Conservation (phyloP, 2,329 filamentous ascomycete species). For the Exophiala viscosa region DNA sequence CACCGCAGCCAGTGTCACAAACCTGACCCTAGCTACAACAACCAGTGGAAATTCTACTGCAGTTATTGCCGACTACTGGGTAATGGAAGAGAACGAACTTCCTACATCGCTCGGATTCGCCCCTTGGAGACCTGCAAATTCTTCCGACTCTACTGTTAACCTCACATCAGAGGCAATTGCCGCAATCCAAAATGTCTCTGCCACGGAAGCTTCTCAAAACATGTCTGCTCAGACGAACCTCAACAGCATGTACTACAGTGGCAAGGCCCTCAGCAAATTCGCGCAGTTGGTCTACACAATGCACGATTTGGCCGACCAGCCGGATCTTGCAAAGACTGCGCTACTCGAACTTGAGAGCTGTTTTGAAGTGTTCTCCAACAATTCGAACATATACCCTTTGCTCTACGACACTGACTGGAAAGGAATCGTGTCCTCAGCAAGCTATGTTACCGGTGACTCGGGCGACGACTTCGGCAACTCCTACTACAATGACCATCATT, state of each 20-base stretch:
- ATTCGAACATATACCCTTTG: slow-evolving; percentile 62
- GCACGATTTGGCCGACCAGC: slow-evolving; percentile 60
- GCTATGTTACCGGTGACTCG: slow-evolving; percentile 65
- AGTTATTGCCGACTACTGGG: slow-evolving; percentile 70
- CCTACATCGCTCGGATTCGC: slow-evolving; percentile 71
- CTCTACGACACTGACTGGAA: slow-evolving; percentile 65
- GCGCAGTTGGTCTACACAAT: slow-evolving; percentile 64
- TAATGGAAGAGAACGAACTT: slow-evolving; percentile 69
- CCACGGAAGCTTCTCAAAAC: slow-evolving; percentile 71
- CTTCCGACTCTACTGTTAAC: slow-evolving; percentile 32
- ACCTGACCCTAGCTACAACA: slow-evolving; percentile 67
- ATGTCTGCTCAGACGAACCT: slow-evolving; percentile 69
- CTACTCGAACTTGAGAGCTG: slow-evolving; percentile 61
- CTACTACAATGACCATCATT: slow-evolving; percentile 66
- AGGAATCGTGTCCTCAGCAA: slow-evolving; percentile 72
- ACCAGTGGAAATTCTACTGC: slow-evolving; percentile 79
- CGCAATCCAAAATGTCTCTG: slow-evolving; percentile 59
- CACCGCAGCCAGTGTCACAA: slow-evolving; percentile 49
- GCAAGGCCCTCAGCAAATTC: slow-evolving; percentile 79
- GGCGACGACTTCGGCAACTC: slow-evolving; percentile 84
- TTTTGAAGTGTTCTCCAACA: slow-evolving; percentile 63
- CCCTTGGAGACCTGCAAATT: slow-evolving; percentile 63
- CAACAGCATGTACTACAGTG: slow-evolving; percentile 89
- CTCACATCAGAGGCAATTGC: slow-evolving; percentile 52
- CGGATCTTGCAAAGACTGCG: slow-evolving; percentile 54